Conservation (phyloP, 164 flowering plant genomes). For the Chimonanthus salicifolius region DNA sequence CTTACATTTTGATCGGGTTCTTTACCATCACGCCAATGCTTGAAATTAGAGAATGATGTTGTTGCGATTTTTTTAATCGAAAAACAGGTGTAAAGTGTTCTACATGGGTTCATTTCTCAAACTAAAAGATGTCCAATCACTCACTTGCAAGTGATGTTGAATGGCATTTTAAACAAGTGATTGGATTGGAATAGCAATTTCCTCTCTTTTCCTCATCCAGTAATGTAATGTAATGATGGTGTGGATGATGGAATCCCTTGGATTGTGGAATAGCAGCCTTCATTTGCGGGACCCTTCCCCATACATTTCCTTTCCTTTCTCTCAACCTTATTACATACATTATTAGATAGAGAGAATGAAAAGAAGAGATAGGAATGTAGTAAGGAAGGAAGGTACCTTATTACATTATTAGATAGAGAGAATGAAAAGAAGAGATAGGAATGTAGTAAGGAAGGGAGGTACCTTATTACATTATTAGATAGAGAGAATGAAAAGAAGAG, state of each 20-base stretch:
- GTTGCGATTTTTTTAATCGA: not conserved
- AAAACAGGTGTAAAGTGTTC: no score
- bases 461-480: no score
- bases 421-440: no score
- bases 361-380: no score
- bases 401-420: no score
- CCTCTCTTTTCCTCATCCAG: not conserved
- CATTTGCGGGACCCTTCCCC: not conserved
- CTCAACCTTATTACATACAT: no score
- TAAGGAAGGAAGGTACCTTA: not conserved
- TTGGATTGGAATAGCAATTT: not conserved
- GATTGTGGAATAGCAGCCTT: not conserved
- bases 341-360: not conserved
- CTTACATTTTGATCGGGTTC: no score
- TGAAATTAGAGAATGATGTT: no score
- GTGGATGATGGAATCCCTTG: not conserved
- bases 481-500: no score
- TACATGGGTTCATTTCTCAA: not conserved
- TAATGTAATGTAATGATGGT: not conserved
- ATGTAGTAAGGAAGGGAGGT: not conserved
- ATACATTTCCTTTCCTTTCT: not conserved
- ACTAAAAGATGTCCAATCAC: not conserved
- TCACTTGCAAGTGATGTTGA: not conserved
- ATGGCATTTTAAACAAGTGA: not conserved
- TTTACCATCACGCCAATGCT: no score